These are phyloP conservation scores for Rhizoctonia solani DNA, from an alignment of 1,284 basidiomycete species.

Conservation along the genomic window DNA sequence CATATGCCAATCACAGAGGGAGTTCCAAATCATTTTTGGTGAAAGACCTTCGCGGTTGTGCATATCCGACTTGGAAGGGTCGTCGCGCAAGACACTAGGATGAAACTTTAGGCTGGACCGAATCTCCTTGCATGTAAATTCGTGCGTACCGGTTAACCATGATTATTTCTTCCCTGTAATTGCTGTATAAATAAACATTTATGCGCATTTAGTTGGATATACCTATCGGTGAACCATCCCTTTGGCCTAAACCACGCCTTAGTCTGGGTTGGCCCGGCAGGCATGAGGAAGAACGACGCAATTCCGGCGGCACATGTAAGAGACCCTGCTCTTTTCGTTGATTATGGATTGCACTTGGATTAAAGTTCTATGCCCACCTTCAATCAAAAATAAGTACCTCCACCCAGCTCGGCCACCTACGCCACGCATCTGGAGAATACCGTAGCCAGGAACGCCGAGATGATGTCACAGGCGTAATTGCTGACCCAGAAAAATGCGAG, in stretches of 20 bases:
- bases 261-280: slow-evolving; percentile 68
- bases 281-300: slow-evolving; percentile 70
- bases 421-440: slow-evolving; percentile 64
- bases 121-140: background rate
- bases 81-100: slow-evolving; percentile 64
- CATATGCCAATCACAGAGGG: slow-evolving; percentile 65
- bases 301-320: slow-evolving; percentile 62
- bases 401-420: slow-evolving; percentile 57
- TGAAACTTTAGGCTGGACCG: background rate
- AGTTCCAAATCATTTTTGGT: slow-evolving; percentile 56
- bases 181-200: slow-evolving; percentile 29
- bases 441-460: slow-evolving; percentile 67
- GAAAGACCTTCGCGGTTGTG: slow-evolving; percentile 76
- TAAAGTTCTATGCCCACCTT: slow-evolving; percentile 36
- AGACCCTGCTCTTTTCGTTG: slow-evolving; percentile 44
- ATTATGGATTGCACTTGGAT: background rate
- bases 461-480: slow-evolving; percentile 55
- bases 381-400: slow-evolving; percentile 44
- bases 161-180: slow-evolving; percentile 55
- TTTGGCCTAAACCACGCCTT: slow-evolving; percentile 67
- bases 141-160: slow-evolving; percentile 50
- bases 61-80: slow-evolving; percentile 71
- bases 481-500: slow-evolving; percentile 72
- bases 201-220: background rate
- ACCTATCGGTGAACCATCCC: slow-evolving; percentile 67